Percentiles rank a stretch among this genome's conserved stretches.
These are phyloP conservation scores for Jasminum sambac DNA, from an alignment of 257 asterid genomes.

Conservation along the genomic window DNA sequence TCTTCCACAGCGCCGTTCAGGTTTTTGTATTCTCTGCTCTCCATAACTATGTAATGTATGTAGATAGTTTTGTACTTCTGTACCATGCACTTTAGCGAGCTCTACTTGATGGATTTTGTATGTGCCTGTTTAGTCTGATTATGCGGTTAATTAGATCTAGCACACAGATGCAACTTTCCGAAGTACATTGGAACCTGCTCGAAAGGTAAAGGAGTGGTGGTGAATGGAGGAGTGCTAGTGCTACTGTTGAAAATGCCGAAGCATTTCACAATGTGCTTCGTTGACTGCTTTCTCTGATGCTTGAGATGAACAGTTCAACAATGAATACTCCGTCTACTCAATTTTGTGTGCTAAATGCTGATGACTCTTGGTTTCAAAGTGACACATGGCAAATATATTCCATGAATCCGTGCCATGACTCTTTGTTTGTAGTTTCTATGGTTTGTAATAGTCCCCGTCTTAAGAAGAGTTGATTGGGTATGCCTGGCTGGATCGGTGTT, in stretches of 20 bases:
- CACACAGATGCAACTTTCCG: not conserved
- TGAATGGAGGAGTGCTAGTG: not conserved
- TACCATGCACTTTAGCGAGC: not conserved
- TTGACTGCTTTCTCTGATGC: not conserved
- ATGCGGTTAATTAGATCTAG: not conserved
- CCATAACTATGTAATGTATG: not conserved
- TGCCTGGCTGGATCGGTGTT: no score
- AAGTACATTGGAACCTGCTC: not conserved
- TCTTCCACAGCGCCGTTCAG: constrained; percentile 99
- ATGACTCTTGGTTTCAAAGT: not conserved
- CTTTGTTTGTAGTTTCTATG: no score
- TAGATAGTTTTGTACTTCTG: not conserved
- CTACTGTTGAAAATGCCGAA: not conserved
- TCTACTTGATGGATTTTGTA: not conserved
- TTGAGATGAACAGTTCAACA: not conserved
- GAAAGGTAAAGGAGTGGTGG: not conserved
- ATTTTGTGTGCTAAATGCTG: not conserved
- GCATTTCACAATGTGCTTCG: not conserved
- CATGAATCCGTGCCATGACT: not conserved
- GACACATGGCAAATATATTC: not conserved
- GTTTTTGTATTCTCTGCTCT: constrained; percentile 28
- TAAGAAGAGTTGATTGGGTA: no score
- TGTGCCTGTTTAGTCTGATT: not conserved
- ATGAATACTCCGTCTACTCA: not conserved
- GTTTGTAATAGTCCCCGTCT: no score